These are phyloP conservation scores for Coniferiporia weirii DNA, from an alignment of 1,284 basidiomycete genomes.

Conservation along the genomic window DNA sequence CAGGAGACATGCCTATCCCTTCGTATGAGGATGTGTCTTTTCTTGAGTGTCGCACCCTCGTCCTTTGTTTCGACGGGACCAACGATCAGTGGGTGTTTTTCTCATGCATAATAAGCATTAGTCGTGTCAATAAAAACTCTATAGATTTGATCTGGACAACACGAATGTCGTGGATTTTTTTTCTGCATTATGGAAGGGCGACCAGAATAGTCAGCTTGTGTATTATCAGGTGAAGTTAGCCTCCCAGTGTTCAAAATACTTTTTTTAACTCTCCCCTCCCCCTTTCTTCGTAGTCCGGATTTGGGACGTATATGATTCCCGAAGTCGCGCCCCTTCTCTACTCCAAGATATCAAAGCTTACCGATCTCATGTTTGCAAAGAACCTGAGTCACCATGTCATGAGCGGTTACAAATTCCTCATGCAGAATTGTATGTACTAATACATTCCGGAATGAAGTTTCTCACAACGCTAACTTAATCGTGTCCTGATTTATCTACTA, in stretches of 20 bases:
- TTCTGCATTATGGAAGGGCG: slow-evolving; percentile 48
- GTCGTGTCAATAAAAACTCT: no score
- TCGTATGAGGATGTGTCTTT: no score
- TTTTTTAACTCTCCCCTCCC: neutral
- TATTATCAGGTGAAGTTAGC: slow-evolving; percentile 45
- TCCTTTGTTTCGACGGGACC: slow-evolving; percentile 49
- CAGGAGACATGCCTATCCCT: no score
- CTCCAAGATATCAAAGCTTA: slow-evolving; percentile 30
- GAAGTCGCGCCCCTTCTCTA: slow-evolving; percentile 31
- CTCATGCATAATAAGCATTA: slow-evolving; percentile 21
- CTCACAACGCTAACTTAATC: neutral
- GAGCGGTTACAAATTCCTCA: slow-evolving; percentile 38
- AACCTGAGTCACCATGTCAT: slow-evolving; percentile 41
- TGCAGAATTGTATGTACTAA: slow-evolving; percentile 5
- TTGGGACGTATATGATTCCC: slow-evolving; percentile 38
- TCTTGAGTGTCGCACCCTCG: slow-evolving; percentile 27
- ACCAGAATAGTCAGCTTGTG: slow-evolving; percentile 48
- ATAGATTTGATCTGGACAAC: slow-evolving; percentile 29
- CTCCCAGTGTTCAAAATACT: neutral
- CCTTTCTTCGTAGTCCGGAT: slow-evolving; percentile 23
- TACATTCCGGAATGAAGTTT: neutral
- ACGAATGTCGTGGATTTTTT: slow-evolving; percentile 59
- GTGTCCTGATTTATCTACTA: neutral
- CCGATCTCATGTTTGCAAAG: slow-evolving; percentile 39
- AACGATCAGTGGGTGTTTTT: slow-evolving; percentile 36